Evolutionary conservation across 495 filamentous ascomycete genomes (phyloP).

Genomic region (Saxophila tyrrhenica): DNA sequence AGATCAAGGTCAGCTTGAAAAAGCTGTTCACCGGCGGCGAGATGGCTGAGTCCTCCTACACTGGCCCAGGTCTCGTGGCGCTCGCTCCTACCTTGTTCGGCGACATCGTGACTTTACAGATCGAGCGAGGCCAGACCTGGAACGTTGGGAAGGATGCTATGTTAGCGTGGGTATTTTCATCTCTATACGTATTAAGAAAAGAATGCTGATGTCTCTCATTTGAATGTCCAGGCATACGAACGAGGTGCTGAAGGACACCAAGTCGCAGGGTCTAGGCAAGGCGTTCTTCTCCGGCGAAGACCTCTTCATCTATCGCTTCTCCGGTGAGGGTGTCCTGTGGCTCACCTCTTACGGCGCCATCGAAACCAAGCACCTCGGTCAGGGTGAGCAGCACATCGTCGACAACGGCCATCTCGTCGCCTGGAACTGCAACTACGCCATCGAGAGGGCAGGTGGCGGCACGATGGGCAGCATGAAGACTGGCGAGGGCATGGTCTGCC

Average conservation of each 20-base stretch:
- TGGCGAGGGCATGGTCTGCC: conserved; percentile 8
- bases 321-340: conserved; percentile 68
- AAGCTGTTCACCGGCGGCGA: conserved; percentile 8
- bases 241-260: conserved; percentile 67
- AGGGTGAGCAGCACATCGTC: conserved; percentile 74
- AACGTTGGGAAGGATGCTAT: conserved; percentile 8
- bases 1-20: conserved; percentile 6
- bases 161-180: too few species aligned
- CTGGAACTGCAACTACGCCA: conserved; percentile 87
- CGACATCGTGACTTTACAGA: conserved; percentile 7
- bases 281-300: conserved; percentile 88
- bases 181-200: too few species aligned
- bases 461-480: conserved; percentile 1
- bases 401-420: conserved; percentile 93
- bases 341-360: conserved; percentile 87
- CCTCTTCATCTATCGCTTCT: conserved; percentile 77
- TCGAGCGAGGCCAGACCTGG: conserved; percentile 2
- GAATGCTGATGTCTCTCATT: too few species aligned
- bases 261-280: conserved; percentile 73
- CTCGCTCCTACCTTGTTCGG: conserved; percentile 5
- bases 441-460: conserved; percentile 39
- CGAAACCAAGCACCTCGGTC: conserved; percentile 74
- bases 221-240: too few species aligned
- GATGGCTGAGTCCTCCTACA: conserved; percentile 7
- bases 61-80: conserved; percentile 5